Base-by-base conservation (phyloP, 1,139 yeast species). In the Suhomyces bolitotheri region DNA sequence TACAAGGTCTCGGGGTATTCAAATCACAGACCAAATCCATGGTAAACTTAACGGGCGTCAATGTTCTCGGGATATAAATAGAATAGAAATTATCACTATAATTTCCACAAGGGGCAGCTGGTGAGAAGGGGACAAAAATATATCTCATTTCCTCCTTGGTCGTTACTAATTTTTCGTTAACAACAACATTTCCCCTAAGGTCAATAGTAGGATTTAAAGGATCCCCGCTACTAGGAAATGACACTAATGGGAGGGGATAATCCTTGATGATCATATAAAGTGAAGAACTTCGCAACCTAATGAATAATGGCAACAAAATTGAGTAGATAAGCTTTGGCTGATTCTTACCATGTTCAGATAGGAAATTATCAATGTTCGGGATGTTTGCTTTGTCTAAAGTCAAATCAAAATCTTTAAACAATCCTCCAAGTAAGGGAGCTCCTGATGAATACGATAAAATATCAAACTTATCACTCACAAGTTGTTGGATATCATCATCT, bases 101-200 rank as follows among this genome's bases (percentile, higher is more conserved):
- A 27, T 40, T 33, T 6, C 30, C 37, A 4, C 29, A 6, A 15
- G 43, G 25, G 24, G 60, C 60, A 5, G 73, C 73, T 2, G 73
- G 74, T 1, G 73, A 66, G 38, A 66, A 71, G 5, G 76, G 76
- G 3, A 71, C 76, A 50, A 58, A 66, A 4, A 71, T 66, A 33
- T 58, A 60, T 36, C 77, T 55, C 61, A 71, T 58, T 50, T 71
- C 74, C 31, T 71, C 76, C 29, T 58, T 55, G 11, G 64, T 46
- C 2, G 49, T 41, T 2, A 63, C 67, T 25, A 71, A 46, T 40
- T 58, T 64, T 35, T 71, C 77, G 41, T 71, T 68, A n/a, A 71
- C 58, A 5, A 71, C 71, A 16, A 70, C 27, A 34, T 68, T 61
- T 1, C 75, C 73, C 13, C 48, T 44, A 2, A 71, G 47, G 14